Evolutionary conservation across 2,329 filamentous ascomycete genomes (phyloP), one percentile per base, ranked within the genome.

Genomic region (Davidsoniella virescens): DNA sequence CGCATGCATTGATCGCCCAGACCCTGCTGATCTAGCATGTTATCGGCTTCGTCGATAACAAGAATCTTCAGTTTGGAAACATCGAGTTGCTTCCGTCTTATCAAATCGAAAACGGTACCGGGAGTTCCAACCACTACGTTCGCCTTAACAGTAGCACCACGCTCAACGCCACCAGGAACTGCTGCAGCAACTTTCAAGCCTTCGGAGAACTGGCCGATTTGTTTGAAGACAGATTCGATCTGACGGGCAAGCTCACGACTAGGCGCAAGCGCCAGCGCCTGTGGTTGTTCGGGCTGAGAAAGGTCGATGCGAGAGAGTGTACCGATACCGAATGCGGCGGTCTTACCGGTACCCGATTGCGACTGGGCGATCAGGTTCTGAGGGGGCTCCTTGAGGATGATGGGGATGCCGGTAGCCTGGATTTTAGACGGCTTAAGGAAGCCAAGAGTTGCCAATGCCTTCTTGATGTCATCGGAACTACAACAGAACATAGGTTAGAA

Each of bases 341-440:
- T 98, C 72, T 98, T 98, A 61, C 92, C 92, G 17, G 92, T 98
- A 58, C 92, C 92, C 2, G 92, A 98, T 65, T 98, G 92, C n/a
- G 92, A 98, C 67, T 98, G 92, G 3, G 88, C 92, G 61, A 98
- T 90, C 75, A 98, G 84, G 66, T 96, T 96, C 56, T 75, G 74
- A 0, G 90, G 83, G n/a, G 92, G 90, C 61, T 94, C 72, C 58
- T 76, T 70, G 55, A 98, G 76, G 61, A 98, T 83, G 50, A 98
- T 73, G 25, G 92, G 92, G 16, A 98, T 75, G 1, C 92, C 92
- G 58, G 83, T 86, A 65, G 94, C 92, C 69, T 98, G 92, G 57
- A 98, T 94, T 70, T 98, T 98, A 51, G 92, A 96, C 0, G 92
- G 92, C 66, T 93, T 94, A 60, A 81, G 76, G 71, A 95, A 96